Base-by-base conservation (phyloP, 1,284 basidiomycete species). In the Sporisorium scitamineum region DNA sequence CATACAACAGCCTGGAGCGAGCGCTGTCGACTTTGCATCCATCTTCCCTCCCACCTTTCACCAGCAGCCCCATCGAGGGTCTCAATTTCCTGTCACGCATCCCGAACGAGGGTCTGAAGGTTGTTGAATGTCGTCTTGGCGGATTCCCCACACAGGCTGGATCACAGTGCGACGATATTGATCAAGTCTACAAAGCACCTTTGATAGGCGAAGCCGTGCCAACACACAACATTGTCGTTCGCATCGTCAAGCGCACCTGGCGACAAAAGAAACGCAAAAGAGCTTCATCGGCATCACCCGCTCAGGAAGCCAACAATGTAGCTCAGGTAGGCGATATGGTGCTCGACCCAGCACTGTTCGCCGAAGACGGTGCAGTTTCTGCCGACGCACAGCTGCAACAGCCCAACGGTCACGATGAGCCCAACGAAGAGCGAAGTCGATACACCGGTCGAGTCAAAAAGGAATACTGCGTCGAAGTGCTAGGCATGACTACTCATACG, bases 401-500 rank as follows among this genome's bases (percentile, higher is more conserved):
- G 54, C 1, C 18, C 5, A 32, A 45, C 32, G 11, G 31, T 3
- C 50, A 24, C 16, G 29, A 62, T 5, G 54, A 61, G 7, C 20
- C 29, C 0, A 41, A 54, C 29, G 27, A 31, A 39, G 54, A 64
- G 11, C 39, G 41, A 24, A 39, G 27, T 26, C 54, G 66, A 0
- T 75, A 70, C 27, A 67, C 67, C 5, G 70, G 66, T 11, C 55
- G 59, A 13, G 86, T 87, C 27, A 84, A 85, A n/a, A 73, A 88
- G 34, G 76, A 88, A 27, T 98, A 94, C 85, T 92, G 89, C 1
- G 89, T 92, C 6, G 90, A 94, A 72, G 89, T 92, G 0, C 85
- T 94, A 0, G 96, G 95, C 0, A 86, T 91, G 16, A 89, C 93
- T 22, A 88, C 90, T 1, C 93, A 92, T 86, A 94, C 94, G 0